Conservation (phyloP, 2,329 filamentous ascomycete species). For the Microcyclospora pomicola region DNA sequence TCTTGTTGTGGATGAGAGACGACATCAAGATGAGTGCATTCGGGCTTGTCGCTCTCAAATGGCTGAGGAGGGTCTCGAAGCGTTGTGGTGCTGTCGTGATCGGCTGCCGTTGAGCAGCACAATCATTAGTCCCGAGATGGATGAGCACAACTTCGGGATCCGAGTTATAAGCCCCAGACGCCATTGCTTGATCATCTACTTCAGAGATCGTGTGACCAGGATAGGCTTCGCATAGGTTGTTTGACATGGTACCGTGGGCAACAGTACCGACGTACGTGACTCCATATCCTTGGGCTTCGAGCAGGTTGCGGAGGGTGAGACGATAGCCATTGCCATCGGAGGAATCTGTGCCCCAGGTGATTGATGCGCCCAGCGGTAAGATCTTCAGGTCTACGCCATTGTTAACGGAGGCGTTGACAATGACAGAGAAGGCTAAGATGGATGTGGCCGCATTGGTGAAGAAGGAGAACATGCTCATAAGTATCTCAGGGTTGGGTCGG, state of each 20-base stretch:
- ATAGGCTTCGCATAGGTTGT: constrained; percentile 5
- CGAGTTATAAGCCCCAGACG: constrained; percentile 1
- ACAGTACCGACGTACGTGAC: constrained; percentile 3
- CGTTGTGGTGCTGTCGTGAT: background rate
- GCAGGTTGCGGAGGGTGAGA: constrained; percentile 2
- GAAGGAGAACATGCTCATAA: too few species aligned
- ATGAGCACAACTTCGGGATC: constrained; percentile 4
- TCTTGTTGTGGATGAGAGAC: constrained; percentile 2
- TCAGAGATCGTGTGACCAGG: constrained; percentile 2
- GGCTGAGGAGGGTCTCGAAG: background rate
- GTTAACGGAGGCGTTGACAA: background rate
- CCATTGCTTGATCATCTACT: background rate
- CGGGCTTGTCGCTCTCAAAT: background rate
- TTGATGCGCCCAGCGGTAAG: constrained; percentile 28
- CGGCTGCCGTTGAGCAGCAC: background rate
- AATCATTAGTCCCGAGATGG: constrained; percentile 6
- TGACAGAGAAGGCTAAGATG: too few species aligned
- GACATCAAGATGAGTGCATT: constrained; percentile 2
- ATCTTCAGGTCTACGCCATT: constrained; percentile 7
- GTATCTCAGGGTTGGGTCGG: too few species aligned
- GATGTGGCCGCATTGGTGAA: too few species aligned
- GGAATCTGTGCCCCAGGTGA: constrained; percentile 21
- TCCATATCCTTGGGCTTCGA: constrained; percentile 2
- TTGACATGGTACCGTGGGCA: constrained; percentile 4
- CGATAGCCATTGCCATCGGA: constrained; percentile 7